Percentiles rank a stretch among this genome's conserved stretches.
Conservation (phyloP, 768 basidiomycete species). For the Termitomyces sp. region DNA sequence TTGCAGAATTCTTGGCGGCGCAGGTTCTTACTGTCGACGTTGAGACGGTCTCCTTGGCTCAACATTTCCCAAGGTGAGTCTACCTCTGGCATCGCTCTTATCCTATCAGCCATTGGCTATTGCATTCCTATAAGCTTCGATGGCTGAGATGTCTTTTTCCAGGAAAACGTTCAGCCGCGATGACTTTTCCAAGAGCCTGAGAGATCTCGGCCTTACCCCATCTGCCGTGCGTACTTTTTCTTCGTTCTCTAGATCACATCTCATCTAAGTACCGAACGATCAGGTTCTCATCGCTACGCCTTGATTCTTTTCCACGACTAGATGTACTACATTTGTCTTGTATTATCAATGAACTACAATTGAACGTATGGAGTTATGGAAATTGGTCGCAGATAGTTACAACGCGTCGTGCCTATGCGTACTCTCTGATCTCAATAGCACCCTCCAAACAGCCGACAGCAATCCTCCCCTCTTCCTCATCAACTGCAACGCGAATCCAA, state of each 20-base stretch:
- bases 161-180: constrained; percentile 73
- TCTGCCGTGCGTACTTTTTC: constrained; percentile 60
- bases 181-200: constrained; percentile 78
- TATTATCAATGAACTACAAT: constrained; percentile 1
- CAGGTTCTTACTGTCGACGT: constrained; percentile 67
- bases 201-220: constrained; percentile 84
- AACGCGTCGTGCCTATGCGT: constrained; percentile 23
- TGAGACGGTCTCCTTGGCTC: constrained; percentile 72
- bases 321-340: constrained; percentile 2
- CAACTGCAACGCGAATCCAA: constrained; percentile 43
- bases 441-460: constrained; percentile 41
- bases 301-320: constrained; percentile 8
- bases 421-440: constrained; percentile 45
- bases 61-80: constrained; percentile 79
- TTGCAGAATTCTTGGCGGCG: constrained; percentile 82
- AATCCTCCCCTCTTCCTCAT: constrained; percentile 43
- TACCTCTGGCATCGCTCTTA: constrained; percentile 10
- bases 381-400: background rate
- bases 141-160: constrained; percentile 1
- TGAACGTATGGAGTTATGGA: background rate
- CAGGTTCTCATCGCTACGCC: constrained; percentile 55
- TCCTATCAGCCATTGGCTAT: background rate
- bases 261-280: background rate
- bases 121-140: background rate
- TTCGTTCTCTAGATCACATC: background rate